phyloP scores from a whole-genome alignment of 768 basidiomycete species.

The Trametes cinnabarina region DNA sequence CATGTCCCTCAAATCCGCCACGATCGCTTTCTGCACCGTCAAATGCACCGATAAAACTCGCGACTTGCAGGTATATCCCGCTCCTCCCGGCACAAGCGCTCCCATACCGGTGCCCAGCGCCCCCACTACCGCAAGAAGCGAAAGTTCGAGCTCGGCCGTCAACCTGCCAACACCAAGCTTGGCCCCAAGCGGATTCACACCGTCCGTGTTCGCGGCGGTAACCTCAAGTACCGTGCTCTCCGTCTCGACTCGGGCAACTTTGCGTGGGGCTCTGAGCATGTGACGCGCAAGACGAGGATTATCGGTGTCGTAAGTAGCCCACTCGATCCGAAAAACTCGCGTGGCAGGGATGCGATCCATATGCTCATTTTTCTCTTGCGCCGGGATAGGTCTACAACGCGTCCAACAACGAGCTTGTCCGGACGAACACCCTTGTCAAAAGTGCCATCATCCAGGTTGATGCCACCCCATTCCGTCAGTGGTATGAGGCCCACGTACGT shows the following conservation, averaged over 20 bases:
- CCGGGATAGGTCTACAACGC: conserved; percentile 86
- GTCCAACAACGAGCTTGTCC: conserved; percentile 99
- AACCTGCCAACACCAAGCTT: conserved; percentile 95
- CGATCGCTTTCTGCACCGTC: not conserved
- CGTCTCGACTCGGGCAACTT: conserved; percentile 97
- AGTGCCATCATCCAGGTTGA: conserved; percentile 95
- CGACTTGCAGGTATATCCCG: conserved; percentile 86
- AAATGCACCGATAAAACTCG: not conserved
- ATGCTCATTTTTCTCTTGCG: not conserved
- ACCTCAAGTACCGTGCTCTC: conserved; percentile 92
- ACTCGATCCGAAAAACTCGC: not conserved
- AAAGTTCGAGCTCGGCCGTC: conserved; percentile 99
- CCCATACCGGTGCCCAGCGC: conserved; percentile 87
- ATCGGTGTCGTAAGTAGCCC: conserved; percentile 81
- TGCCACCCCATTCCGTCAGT: conserved; percentile 98
- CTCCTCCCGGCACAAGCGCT: conserved; percentile 96
- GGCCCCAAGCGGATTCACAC: conserved; percentile 93
- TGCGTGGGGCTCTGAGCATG: conserved; percentile 95
- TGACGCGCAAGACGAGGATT: conserved; percentile 93
- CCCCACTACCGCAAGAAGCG: conserved; percentile 99
- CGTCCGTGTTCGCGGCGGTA: conserved; percentile 94
- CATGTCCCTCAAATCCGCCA: not conserved
- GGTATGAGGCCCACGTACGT: conserved; percentile 97
- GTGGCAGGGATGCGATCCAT: not conserved
- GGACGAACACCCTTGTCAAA: conserved; percentile 99